Percentiles rank a stretch among this genome's conserved stretches.
Conservation (phyloP, 805 yeast species). For the Torulaspora delbrueckii region DNA sequence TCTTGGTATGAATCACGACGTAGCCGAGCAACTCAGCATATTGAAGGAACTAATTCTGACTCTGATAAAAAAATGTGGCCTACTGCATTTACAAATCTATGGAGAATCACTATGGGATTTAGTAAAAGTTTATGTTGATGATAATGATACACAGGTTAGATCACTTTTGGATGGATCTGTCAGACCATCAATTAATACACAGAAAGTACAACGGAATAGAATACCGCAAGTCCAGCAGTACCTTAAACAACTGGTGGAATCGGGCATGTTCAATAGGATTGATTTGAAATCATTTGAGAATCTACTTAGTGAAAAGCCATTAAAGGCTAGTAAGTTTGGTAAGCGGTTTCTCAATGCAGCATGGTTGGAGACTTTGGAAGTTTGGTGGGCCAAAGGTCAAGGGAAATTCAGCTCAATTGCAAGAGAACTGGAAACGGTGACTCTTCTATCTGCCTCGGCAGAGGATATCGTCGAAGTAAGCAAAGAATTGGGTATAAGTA, state of each 20-base stretch:
- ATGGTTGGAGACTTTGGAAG: slow-evolving; percentile 61
- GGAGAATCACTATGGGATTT: slow-evolving; percentile 66
- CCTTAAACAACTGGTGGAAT: slow-evolving; percentile 43
- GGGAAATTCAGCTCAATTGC: slow-evolving; percentile 46
- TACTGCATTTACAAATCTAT: slow-evolving; percentile 50
- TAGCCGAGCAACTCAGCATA: slow-evolving; percentile 45
- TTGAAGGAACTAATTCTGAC: slow-evolving; percentile 49
- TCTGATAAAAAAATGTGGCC: slow-evolving; percentile 48
- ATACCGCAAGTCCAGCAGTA: slow-evolving; percentile 47
- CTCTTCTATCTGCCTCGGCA: slow-evolving; percentile 46
- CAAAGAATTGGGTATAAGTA: slow-evolving; percentile 41
- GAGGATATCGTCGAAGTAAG: slow-evolving; percentile 40
- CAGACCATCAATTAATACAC: slow-evolving; percentile 29
- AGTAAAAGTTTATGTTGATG: slow-evolving; percentile 47
- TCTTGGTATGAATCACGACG: slow-evolving; percentile 69
- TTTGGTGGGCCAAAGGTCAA: slow-evolving; percentile 51
- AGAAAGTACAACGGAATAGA: slow-evolving; percentile 33
- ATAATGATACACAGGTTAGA: slow-evolving; percentile 43
- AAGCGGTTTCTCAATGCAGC: slow-evolving; percentile 48
- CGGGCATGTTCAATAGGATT: slow-evolving; percentile 41
- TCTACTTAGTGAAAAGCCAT: slow-evolving; percentile 36
- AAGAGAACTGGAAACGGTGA: slow-evolving; percentile 48
- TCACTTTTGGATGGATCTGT: slow-evolving; percentile 50
- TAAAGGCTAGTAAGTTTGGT: slow-evolving; percentile 39
- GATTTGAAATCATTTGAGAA: slow-evolving; percentile 45